phyloP scores from a whole-genome alignment of 306 rosid genomes.

The Hippophae tibetana region DNA sequence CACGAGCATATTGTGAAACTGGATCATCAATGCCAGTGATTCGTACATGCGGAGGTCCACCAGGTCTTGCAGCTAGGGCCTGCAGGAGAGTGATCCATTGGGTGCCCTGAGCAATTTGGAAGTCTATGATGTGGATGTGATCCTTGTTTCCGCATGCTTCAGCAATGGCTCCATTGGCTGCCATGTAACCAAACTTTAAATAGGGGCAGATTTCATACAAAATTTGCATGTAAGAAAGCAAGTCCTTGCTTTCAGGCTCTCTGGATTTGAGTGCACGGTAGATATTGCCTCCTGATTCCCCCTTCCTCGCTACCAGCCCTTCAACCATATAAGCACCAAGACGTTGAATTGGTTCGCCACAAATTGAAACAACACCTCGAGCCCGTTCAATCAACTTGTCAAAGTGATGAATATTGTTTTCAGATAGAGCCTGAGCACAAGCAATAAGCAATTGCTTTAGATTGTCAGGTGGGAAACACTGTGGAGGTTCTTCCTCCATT shows the following conservation, averaged over 20 bases:
- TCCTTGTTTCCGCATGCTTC: conserved; percentile 83
- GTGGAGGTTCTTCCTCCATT: conserved; percentile 39
- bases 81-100: conserved; percentile 95
- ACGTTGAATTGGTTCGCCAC: conserved; percentile 81
- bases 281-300: conserved; percentile 67
- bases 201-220: conserved; percentile 88
- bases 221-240: conserved; percentile 78
- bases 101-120: conserved; percentile 82
- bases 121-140: conserved; percentile 77
- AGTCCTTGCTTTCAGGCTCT: conserved; percentile 78
- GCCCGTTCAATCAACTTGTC: conserved; percentile 51
- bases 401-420: conserved; percentile 37
- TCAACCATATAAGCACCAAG: conserved; percentile 95
- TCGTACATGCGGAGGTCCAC: conserved; percentile 77
- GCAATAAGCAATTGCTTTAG: conserved; percentile 68
- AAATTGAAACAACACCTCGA: conserved; percentile 56
- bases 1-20: conserved; percentile 64
- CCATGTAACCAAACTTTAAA: conserved; percentile 94
- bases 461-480: conserved; percentile 33
- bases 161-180: conserved; percentile 95
- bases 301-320: conserved; percentile 86
- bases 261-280: conserved; percentile 71
- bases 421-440: conserved; percentile 66
- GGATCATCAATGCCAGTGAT: conserved; percentile 92
- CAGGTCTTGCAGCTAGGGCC: conserved; percentile 88